A percentile compares a stretch with the other conserved stretches of the same genome.
Conservation (phyloP, 1,284 basidiomycete species). For the Wallemia mellicola region DNA sequence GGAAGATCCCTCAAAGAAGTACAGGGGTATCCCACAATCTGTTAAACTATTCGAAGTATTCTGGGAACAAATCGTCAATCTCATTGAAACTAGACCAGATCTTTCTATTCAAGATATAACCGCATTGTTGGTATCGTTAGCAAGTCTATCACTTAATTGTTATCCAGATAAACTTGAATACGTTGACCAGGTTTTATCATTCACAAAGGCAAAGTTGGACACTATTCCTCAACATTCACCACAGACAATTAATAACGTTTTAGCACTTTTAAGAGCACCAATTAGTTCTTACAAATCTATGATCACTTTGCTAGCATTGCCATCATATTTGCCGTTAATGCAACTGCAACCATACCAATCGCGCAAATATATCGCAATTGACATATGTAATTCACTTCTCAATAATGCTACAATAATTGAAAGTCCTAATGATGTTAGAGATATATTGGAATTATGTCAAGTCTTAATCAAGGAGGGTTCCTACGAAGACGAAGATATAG, state of each 20-base stretch:
- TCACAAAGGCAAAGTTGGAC: conserved; percentile 52
- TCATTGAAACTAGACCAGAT: conserved; percentile 85
- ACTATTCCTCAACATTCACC: conserved; percentile 53
- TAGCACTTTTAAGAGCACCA: conserved; percentile 58
- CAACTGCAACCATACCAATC: conserved; percentile 59
- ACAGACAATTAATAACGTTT: conserved; percentile 60
- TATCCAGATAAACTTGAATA: conserved; percentile 85
- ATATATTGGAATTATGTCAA: conserved; percentile 62
- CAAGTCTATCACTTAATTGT: conserved; percentile 71
- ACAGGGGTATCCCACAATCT: conserved; percentile 70
- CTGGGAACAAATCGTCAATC: conserved; percentile 88
- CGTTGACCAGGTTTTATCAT: conserved; percentile 70
- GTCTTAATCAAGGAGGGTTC: conserved; percentile 55
- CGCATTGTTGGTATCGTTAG: conserved; percentile 66
- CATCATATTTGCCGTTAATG: conserved; percentile 53
- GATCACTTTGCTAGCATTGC: conserved; percentile 68
- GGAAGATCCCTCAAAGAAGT: conserved; percentile 23
- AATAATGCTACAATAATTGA: conserved; percentile 85
- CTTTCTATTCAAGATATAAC: conserved; percentile 84
- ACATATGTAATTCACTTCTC: conserved; percentile 62
- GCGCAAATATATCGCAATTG: conserved; percentile 61
- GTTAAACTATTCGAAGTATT: conserved; percentile 85
- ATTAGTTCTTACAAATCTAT: conserved; percentile 83
- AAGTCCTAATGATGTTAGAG: conserved; percentile 61
- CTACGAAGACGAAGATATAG: conserved; percentile 54